A percentile compares a stretch with the other conserved stretches of the same genome.
Evolutionary conservation across 305 asterid genomes (phyloP).

Genomic region (Petunia hybrid): DNA sequence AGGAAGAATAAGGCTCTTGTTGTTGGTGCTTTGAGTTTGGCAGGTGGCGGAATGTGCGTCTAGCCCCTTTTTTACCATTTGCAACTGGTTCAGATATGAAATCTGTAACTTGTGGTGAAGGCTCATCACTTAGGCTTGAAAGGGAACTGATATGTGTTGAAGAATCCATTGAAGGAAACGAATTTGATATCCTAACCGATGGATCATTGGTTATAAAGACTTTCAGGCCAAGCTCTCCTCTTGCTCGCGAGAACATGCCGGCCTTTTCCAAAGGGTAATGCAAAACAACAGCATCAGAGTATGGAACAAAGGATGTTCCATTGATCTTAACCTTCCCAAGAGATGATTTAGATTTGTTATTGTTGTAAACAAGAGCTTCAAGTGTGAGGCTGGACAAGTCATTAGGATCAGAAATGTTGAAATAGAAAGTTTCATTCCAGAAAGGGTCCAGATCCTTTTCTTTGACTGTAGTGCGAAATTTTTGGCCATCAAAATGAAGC

Average conservation of each 20-base stretch:
- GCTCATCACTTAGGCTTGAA: constrained; percentile 45
- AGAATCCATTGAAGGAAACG: constrained; percentile 52
- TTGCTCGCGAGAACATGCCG: constrained; percentile 65
- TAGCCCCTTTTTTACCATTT: constrained; percentile 54
- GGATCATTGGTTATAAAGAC: constrained; percentile 78
- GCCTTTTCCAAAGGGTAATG: constrained; percentile 84
- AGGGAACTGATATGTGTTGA: constrained; percentile 52
- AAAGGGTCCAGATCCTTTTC: constrained; percentile 81
- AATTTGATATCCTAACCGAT: constrained; percentile 55
- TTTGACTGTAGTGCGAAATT: constrained; percentile 72
- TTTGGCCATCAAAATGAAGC: constrained; percentile 80
- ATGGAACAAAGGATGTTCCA: constrained; percentile 72
- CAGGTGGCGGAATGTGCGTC: constrained; percentile 58
- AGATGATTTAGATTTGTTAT: constrained; percentile 59
- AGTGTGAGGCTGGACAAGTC: constrained; percentile 62
- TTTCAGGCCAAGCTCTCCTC: constrained; percentile 84
- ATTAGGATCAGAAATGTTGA: constrained; percentile 67
- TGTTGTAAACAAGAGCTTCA: constrained; percentile 76
- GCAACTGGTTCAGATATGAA: constrained; percentile 34
- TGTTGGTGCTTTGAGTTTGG: constrained; percentile 52
- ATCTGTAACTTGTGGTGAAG: constrained; percentile 42
- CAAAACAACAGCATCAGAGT: constrained; percentile 75
- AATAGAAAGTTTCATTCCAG: constrained; percentile 86
- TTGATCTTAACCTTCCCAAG: constrained; percentile 73
- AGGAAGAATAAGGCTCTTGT: constrained; percentile 40